Base-by-base conservation (phyloP, 2,329 filamentous ascomycete species). In the Sporothrix sp. region DNA sequence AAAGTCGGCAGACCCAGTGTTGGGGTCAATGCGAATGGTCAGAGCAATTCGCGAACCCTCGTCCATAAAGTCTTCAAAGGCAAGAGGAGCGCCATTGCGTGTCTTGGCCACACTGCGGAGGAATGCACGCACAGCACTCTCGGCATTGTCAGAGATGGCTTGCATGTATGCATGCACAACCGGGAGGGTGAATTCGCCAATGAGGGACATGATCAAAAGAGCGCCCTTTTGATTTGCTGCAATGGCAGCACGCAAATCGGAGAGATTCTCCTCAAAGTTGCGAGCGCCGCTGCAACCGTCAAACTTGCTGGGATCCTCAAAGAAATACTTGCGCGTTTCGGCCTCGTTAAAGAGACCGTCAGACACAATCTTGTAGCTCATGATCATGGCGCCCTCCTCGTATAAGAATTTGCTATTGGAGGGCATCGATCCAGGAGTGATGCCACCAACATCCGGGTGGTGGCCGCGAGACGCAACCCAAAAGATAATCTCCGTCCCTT, bases 381-480 rank as follows among this genome's bases (percentile, higher is more conserved):
- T 62, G 27, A 71, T 66, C 9, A 61, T 64, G 16, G 68, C 63
- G 8, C 71, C 71, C 49, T 73, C 70, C 52, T 73, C 64, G 65
- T 65, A 71, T 3, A 72, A 55, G 51, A 65, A 61, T 5, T 57
- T 67, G 9, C 62, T 66, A 25, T 68, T 64, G 8, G 69, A 66
- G 13, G 54, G 52, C 20, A 53, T 52, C 8, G 51, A 50, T 0
- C 87, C 87, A 0, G 86, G 84, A 0, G 87, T 71, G 37, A 90
- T 88, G 8, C 87, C 87, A 8, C 87, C 87, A 54, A 93, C 90
- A 60, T 93, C 86, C 7, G 86, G 85, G 58, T 91, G 86, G 61
- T 93, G 86, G 0, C 85, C 86, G 32, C 86, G 76, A 2, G 83
- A 87, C 0, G 86, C 86, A 1, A 87, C 85, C 55, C 88, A 91